These are phyloP conservation scores for Malassezia arunalokei DNA, from an alignment of 1,284 basidiomycete genomes.

Conservation along the genomic window DNA sequence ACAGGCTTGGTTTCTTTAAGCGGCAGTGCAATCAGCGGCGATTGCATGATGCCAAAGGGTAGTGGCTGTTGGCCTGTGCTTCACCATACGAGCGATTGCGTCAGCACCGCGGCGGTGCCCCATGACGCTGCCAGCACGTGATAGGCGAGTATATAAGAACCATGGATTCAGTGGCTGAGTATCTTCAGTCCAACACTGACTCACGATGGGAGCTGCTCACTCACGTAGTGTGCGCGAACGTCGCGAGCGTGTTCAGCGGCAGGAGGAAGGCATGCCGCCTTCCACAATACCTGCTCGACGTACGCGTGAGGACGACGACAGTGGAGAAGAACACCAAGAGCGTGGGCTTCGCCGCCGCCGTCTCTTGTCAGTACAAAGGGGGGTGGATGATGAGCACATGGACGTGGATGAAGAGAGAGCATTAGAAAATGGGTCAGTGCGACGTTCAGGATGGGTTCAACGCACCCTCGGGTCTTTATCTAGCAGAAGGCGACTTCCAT, in stretches of 20 bases:
- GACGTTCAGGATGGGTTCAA: too few species aligned
- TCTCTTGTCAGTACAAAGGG: neutral
- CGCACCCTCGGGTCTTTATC: too few species aligned
- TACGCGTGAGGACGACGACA: conserved; percentile 5
- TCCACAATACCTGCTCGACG: conserved; percentile 1
- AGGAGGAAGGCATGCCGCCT: neutral
- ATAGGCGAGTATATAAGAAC: too few species aligned
- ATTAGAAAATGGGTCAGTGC: too few species aligned
- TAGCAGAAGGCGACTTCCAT: too few species aligned
- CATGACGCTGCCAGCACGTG: too few species aligned
- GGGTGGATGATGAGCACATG: neutral
- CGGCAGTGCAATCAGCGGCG: conserved; percentile 50
- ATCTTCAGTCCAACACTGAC: neutral
- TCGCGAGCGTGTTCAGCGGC: neutral
- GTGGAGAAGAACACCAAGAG: neutral
- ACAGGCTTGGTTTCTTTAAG: conserved; percentile 54
- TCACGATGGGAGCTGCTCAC: conserved; percentile 13
- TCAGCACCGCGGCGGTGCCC: too few species aligned
- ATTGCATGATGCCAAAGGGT: conserved; percentile 28
- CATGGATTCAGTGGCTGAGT: too few species aligned
- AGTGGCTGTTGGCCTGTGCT: too few species aligned
- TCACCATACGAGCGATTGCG: too few species aligned
- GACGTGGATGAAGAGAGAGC: neutral
- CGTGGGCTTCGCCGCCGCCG: neutral
- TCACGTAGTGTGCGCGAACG: conserved; percentile 7